Percentiles rank a stretch among this genome's conserved stretches.
Evolutionary conservation across 2,329 filamentous ascomycete genomes (phyloP).

Genomic region (Microdochium paspali): DNA sequence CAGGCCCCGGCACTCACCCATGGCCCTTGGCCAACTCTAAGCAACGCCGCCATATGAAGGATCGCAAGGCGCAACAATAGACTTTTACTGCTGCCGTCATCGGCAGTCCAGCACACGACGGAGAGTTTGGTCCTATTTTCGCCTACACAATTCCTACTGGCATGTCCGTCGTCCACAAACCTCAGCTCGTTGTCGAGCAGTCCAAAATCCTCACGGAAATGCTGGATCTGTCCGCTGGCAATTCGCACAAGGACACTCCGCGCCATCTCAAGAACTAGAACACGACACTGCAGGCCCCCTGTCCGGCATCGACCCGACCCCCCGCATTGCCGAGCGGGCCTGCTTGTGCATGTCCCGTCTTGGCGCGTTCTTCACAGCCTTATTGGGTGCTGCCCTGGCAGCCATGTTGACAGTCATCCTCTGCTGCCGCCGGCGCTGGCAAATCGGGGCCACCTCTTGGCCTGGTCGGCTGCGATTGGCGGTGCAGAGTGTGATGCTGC

Average conservation of each 20-base stretch:
- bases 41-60: too few relatives aligned
- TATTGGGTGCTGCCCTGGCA: background rate
- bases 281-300: too few relatives aligned
- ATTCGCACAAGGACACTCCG: too few relatives aligned
- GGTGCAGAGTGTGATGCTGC: background rate
- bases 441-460: background rate
- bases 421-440: background rate
- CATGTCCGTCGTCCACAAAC: background rate
- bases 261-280: background rate
- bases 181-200: background rate
- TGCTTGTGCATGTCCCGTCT: background rate
- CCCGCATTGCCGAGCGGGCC: background rate
- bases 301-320: background rate
- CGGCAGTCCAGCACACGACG: background rate
- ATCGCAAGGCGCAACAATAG: background rate
- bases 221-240: background rate
- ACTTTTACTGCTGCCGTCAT: background rate
- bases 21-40: background rate
- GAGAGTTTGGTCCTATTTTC: background rate
- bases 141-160: background rate
- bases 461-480: background rate
- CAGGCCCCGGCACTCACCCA: too few relatives aligned
- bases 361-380: background rate
- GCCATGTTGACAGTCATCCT: background rate
- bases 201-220: background rate